These are phyloP conservation scores for Solanum dulcamara DNA, from an alignment of 257 asterid genomes.

Conservation along the genomic window DNA sequence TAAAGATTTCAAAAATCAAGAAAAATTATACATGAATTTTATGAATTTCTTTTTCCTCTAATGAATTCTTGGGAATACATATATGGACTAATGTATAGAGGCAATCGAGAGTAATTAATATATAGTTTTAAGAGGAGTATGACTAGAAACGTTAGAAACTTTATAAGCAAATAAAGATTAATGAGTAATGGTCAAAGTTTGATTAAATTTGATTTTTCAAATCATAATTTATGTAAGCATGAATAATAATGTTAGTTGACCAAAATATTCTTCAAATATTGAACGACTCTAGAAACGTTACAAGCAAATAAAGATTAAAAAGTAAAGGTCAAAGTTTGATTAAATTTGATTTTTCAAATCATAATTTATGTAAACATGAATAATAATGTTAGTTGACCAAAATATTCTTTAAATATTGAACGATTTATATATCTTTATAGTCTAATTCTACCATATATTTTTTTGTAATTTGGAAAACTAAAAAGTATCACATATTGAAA, in stretches of 20 bases:
- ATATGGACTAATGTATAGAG: background rate
- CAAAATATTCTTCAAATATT: background rate
- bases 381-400: background rate
- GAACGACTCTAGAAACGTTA: background rate
- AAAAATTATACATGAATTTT: background rate
- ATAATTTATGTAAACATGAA: background rate
- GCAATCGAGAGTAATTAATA: background rate
- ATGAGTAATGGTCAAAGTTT: background rate
- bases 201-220: background rate
- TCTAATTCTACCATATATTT: background rate
- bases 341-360: background rate
- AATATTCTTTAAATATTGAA: background rate
- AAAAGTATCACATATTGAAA: no score
- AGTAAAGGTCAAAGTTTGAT: background rate
- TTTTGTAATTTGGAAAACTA: background rate
- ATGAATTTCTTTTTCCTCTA: background rate
- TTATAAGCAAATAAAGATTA: background rate
- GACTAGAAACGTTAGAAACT: background rate
- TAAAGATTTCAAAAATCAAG: background rate
- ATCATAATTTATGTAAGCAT: background rate
- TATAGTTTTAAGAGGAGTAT: background rate
- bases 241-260: background rate
- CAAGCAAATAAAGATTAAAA: background rate
- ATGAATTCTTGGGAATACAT: background rate
- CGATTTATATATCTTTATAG: background rate